Evolutionary conservation across 2,329 filamentous ascomycete species (phyloP), one percentile per base, ranked within the genome.

Genomic region (Incumbomyces lentus): DNA sequence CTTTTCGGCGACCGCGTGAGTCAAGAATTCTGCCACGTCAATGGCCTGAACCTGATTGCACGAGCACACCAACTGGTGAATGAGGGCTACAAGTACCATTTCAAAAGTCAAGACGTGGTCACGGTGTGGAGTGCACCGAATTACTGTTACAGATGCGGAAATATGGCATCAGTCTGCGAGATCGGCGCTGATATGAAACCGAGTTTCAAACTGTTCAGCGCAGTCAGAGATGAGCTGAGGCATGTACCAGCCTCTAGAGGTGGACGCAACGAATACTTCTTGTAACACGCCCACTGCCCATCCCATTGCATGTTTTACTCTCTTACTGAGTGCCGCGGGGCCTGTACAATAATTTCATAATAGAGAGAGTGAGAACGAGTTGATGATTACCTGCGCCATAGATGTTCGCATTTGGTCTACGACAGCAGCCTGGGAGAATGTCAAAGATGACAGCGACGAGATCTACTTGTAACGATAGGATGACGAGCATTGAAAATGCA

Each of bases 121-220:
- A 84, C 81, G 1, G 81, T 84, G 18, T 84, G 81, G 75, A 95
- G 87, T 63, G 92, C 92, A 3, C 92, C 92, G 2, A 98, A 93
- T 60, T 93, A 93, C 68, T 93, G 86, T 67, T 95, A 95, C 65
- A 76, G 89, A 35, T 98, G 92, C 66, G 92, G 92, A 42, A 78
- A 72, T 49, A 70, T 84, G 51, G 81, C 81, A 16, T 81, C 76
- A 4, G 94, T 95, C 62, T 95, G 95, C 82, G 88, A 88, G 44
- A 81, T 95, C 22, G 81, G 84, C 55, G 83, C 84, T 59, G 84
- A 92, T 59, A 73, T 95, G 44, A 81, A 87, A 50, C 88, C 90
- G 29, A 86, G 85, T 59, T 98, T 98, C 70, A 92, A 71, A 53
- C 57, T 71, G 22, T 71, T 71, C 57, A 66, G 66, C 47, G 68